Conservation (phyloP, 352 stramenopile genomes). For the Globisporangium splendens region DNA sequence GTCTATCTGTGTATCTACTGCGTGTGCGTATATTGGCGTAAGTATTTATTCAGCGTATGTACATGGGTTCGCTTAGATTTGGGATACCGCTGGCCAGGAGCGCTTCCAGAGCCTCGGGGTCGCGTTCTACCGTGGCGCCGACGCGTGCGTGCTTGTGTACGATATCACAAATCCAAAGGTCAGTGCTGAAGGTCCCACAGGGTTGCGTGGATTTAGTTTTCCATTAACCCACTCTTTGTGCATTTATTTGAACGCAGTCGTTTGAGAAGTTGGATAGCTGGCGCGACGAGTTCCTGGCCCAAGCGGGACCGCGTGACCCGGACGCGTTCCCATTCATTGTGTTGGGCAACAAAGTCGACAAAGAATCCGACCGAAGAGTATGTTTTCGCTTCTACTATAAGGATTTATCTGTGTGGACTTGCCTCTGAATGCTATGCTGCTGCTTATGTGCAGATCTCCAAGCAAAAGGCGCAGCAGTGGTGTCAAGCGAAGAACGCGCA, state of each 20-base stretch:
- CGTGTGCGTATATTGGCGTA: background rate
- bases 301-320: constrained; percentile 86
- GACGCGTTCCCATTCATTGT: constrained; percentile 98
- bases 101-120: constrained; percentile 97
- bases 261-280: constrained; percentile 98
- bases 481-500: constrained; percentile 85
- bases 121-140: constrained; percentile 97
- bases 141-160: constrained; percentile 98
- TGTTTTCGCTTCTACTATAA: background rate
- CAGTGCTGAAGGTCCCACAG: background rate
- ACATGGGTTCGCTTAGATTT: constrained; percentile 86
- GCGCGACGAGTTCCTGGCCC: constrained; percentile 96
- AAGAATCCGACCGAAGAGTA: constrained; percentile 87
- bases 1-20: background rate
- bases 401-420: too few relatives aligned
- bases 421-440: too few relatives aligned
- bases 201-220: too few relatives aligned
- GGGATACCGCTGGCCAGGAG: constrained; percentile 99
- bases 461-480: constrained; percentile 92
- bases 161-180: constrained; percentile 98
- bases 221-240: too few relatives aligned
- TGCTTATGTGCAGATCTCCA: constrained; percentile 15
- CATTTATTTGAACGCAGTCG: constrained; percentile 47
- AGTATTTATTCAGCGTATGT: background rate
- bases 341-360: constrained; percentile 99